Conservation (phyloP, 129 eudicot genomes). For the Kitagawia praeruptora region DNA sequence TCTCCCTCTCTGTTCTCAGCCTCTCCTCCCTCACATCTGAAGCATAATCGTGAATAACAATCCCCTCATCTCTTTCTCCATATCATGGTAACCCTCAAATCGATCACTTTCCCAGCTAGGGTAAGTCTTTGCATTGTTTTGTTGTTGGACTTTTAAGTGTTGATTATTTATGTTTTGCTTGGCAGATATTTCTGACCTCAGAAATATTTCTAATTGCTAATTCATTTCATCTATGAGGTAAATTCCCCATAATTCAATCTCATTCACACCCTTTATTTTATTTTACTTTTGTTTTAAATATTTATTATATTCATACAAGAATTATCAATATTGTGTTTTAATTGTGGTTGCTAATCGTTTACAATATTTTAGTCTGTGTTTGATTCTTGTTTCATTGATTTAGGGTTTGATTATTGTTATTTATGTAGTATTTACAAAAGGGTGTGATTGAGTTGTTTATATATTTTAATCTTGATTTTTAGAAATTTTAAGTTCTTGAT, state of each 20-base stretch:
- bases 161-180: background rate
- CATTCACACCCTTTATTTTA: background rate
- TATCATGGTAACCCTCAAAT: too few species aligned
- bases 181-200: background rate
- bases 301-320: too few species aligned
- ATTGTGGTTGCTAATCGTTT: background rate
- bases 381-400: background rate
- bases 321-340: background rate
- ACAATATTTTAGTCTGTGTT: background rate
- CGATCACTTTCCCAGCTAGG: constrained; percentile 99
- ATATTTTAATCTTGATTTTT: background rate
- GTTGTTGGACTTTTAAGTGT: background rate
- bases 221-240: background rate
- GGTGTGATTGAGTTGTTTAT: background rate
- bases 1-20: too few species aligned
- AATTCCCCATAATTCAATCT: background rate
- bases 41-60: too few species aligned
- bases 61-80: too few species aligned
- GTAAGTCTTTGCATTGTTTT: constrained; percentile 29
- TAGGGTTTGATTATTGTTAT: background rate
- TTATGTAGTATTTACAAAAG: background rate
- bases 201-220: too few species aligned
- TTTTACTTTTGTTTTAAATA: too few species aligned
- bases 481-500: background rate
- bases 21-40: too few species aligned